Percentiles rank a stretch among this genome's conserved stretches.
Conservation (phyloP, 768 basidiomycete genomes). For the Cyclocybe cylindracea region DNA sequence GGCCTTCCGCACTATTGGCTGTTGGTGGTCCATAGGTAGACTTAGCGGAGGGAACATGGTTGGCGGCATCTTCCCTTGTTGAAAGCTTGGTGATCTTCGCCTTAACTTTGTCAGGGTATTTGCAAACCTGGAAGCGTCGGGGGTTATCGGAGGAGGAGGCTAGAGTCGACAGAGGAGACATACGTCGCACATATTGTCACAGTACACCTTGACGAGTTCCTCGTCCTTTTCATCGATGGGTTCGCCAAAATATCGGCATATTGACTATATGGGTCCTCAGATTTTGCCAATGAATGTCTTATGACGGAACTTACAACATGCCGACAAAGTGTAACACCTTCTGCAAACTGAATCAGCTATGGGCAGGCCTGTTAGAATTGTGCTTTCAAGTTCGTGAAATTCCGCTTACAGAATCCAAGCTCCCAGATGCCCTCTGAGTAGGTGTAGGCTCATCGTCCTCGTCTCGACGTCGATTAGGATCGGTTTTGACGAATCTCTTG, state of each 20-base stretch:
- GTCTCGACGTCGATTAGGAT: constrained; percentile 45
- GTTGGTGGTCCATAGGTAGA: background rate
- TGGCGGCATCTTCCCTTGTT: constrained; percentile 28
- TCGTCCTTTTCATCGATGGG: constrained; percentile 49
- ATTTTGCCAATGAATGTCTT: background rate
- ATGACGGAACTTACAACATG: constrained; percentile 58
- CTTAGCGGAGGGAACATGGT: constrained; percentile 18
- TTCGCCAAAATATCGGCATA: constrained; percentile 85
- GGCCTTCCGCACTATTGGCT: too few relatives aligned
- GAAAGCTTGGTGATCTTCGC: constrained; percentile 52
- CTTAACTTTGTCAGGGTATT: constrained; percentile 68
- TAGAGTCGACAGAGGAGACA: constrained; percentile 16
- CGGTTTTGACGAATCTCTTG: constrained; percentile 49
- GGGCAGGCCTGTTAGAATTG: background rate
- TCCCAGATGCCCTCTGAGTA: constrained; percentile 67
- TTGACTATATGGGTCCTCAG: constrained; percentile 41
- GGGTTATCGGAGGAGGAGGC: background rate
- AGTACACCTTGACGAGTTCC: constrained; percentile 50
- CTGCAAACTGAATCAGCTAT: constrained; percentile 51
- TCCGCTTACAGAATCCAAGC: constrained; percentile 57
- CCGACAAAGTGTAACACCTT: constrained; percentile 59
- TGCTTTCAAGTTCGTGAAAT: background rate
- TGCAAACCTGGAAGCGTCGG: constrained; percentile 59
- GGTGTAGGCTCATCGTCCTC: constrained; percentile 55
- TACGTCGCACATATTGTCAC: constrained; percentile 83